Percentiles rank a stretch among this genome's conserved stretches.
Evolutionary conservation across 2,329 filamentous ascomycete species (phyloP).

Genomic region (Epichloe bromicola): DNA sequence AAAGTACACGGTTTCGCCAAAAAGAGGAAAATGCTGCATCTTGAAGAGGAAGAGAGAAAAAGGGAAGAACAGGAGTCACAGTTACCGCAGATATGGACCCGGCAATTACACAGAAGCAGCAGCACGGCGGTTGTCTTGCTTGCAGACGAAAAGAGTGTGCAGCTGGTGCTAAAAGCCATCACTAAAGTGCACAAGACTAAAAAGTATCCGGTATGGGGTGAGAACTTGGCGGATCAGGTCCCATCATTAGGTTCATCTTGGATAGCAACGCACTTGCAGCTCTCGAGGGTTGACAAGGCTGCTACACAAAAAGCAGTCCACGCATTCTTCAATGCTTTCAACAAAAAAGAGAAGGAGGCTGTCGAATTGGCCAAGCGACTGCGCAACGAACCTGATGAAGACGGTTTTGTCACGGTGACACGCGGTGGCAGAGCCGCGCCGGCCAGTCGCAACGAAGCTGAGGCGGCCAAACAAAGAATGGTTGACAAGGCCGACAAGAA

Average conservation of each 20-base stretch:
- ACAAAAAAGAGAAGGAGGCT: constrained; percentile 52
- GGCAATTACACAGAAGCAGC: constrained; percentile 57
- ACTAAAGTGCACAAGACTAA: constrained; percentile 47
- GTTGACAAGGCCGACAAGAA: constrained; percentile 50
- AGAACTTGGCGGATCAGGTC: constrained; percentile 41
- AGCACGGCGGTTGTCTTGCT: constrained; percentile 71
- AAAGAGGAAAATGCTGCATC: constrained; percentile 29
- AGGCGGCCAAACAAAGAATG: constrained; percentile 44
- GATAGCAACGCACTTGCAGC: constrained; percentile 53
- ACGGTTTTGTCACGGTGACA: constrained; percentile 89
- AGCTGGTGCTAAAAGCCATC: constrained; percentile 63
- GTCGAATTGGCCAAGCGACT: constrained; percentile 48
- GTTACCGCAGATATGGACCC: constrained; percentile 62
- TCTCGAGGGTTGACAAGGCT: constrained; percentile 56
- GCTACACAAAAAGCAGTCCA: constrained; percentile 65
- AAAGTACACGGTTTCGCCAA: constrained; percentile 24
- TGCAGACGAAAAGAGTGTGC: constrained; percentile 68
- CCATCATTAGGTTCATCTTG: constrained; percentile 43
- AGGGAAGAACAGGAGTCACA: constrained; percentile 44
- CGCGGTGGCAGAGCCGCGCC: constrained; percentile 64
- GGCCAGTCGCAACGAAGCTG: constrained; percentile 58
- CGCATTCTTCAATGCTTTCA: constrained; percentile 76
- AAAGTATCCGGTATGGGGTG: constrained; percentile 55
- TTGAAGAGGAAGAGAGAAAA: constrained; percentile 42
- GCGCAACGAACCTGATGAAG: constrained; percentile 75